phyloP scores from a whole-genome alignment of 495 filamentous ascomycete genomes.

The Tuber umbilicatum region DNA sequence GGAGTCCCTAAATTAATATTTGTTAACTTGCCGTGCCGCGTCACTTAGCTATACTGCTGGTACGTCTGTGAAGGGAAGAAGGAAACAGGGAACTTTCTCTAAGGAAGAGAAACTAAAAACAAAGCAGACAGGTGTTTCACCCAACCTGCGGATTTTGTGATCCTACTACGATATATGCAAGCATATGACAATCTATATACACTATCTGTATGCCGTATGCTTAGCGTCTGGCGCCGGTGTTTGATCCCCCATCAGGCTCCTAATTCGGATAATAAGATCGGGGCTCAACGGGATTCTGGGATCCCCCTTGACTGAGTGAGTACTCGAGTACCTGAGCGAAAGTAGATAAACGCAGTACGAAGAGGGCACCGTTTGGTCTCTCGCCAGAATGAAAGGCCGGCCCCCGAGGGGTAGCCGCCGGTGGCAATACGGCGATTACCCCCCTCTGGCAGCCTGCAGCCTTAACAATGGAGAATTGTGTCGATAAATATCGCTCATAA shows the following conservation, averaged over 20 bases:
- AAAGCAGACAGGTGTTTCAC: neutral
- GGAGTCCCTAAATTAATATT: neutral
- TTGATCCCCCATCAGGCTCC: neutral
- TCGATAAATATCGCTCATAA: neutral
- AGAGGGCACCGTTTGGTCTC: neutral
- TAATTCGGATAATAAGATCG: neutral
- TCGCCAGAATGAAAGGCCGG: neutral
- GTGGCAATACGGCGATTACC: neutral
- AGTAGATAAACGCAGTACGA: neutral
- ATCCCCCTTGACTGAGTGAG: neutral
- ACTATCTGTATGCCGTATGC: neutral
- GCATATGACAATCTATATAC: neutral
- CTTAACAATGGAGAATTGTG: neutral
- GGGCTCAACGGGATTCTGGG: neutral
- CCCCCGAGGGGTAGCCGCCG: neutral
- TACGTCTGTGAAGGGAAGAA: neutral
- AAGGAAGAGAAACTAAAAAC: neutral
- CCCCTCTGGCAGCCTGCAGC: neutral
- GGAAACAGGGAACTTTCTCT: neutral
- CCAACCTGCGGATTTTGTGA: neutral
- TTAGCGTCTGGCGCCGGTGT: neutral
- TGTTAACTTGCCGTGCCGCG: neutral
- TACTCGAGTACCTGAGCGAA: too few species aligned
- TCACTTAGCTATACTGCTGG: neutral
- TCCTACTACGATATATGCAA: neutral